Base-by-base conservation (phyloP, 2,329 filamentous ascomycete genomes). In the Venturia aucupariae region DNA sequence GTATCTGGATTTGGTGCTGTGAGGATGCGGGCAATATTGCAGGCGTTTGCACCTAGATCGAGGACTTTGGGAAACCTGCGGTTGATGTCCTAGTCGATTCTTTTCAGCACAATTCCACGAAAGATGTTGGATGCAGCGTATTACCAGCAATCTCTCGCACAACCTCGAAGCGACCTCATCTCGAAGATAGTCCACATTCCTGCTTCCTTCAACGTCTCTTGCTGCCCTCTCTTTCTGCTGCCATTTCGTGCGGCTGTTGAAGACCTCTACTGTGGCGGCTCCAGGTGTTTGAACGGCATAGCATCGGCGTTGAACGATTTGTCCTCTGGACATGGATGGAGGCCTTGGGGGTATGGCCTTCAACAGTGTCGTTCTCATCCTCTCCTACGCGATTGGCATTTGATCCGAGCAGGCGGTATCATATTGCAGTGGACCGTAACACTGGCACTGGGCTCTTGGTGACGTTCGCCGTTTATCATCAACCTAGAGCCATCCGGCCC, bases 1-100 rank as follows among this genome's bases (percentile, higher is more conserved):
- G 86, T 85, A 72, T 90, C 86, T 65, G 86, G 81, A 67, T 86
- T 80, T 61, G 80, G 69, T 7, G 72, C 66, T 1, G 88, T 88
- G 57, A 97, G 83, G 65, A 90, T 89, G 67, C 88, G 86, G 24
- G 92, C 92, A 67, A 99, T 86, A 76, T 97, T 96, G 82, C 93
- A 97, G 67, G 93, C 90, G 75, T 97, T 96, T 67, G 94, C 93
- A 67, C 94, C 94, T 39, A 97, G 86, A 75, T 99, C 94, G 66
- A 99, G 88, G 30, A 92, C 91, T 68, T 85, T 83, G 55, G 89
- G 85, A 71, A 96, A 97, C 65, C 86, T 82, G 39, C 94, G 89
- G 71, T 96, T 96, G 79, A 99, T 95, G 73, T 97, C 92, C 90
- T 92, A 68, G 24, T 48, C 44, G 7, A 22, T 13, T 35, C n/a